These are phyloP conservation scores for Neofusicoccum ribis DNA, from an alignment of 2,329 filamentous ascomycete genomes.

Conservation along the genomic window DNA sequence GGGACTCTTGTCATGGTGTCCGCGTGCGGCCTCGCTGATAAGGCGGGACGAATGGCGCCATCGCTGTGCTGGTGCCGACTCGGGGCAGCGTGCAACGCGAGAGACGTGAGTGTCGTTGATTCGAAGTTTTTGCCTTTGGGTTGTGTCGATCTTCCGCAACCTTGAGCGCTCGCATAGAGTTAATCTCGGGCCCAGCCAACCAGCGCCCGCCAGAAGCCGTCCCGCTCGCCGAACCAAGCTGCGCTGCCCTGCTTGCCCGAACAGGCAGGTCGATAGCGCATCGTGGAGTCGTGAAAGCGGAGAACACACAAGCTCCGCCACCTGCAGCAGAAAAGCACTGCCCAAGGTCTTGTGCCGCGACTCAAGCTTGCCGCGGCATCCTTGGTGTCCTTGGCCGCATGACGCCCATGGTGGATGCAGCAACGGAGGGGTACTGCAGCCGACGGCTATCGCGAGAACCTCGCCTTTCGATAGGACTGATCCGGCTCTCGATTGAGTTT, in stretches of 20 bases:
- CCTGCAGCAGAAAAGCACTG: background rate
- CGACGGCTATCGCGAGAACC: too few species aligned
- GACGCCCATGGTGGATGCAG: background rate
- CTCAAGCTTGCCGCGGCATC: slow-evolving; percentile 3
- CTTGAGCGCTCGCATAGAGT: slow-evolving; percentile 10
- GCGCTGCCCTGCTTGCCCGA: background rate
- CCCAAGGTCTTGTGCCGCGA: background rate
- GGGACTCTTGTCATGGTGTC: background rate
- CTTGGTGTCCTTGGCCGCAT: slow-evolving; percentile 5
- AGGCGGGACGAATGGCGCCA: slow-evolving; percentile 1
- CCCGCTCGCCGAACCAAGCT: background rate
- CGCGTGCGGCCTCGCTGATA: background rate
- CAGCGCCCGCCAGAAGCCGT: background rate
- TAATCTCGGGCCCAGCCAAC: slow-evolving; percentile 4
- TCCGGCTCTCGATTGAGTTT: too few species aligned
- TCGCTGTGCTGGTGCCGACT: background rate
- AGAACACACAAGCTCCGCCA: slow-evolving; percentile 7
- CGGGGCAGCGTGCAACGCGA: background rate
- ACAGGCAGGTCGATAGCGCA: slow-evolving; percentile 10
- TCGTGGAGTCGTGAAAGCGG: background rate
- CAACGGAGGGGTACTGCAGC: background rate
- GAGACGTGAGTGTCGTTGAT: background rate
- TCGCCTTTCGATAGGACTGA: too few species aligned
- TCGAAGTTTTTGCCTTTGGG: slow-evolving; percentile 14
- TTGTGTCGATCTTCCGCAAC: slow-evolving; percentile 19